Evolutionary conservation across 2,329 filamentous ascomycete genomes (phyloP).

Genomic region (Colletotrichum trifolii): DNA sequence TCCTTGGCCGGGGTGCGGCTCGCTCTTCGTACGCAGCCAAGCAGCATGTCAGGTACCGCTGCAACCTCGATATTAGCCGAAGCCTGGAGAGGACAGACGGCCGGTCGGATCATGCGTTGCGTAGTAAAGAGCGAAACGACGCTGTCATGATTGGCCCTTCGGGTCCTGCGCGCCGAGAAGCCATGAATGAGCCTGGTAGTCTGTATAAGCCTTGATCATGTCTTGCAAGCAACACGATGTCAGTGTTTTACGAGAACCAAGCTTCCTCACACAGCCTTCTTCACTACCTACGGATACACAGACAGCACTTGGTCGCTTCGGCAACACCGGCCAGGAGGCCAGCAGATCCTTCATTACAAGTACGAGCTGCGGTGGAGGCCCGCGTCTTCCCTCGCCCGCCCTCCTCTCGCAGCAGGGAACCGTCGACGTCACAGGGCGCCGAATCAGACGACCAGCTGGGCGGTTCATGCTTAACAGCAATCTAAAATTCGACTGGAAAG

Average conservation of each 20-base stretch:
- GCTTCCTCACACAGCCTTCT: no score
- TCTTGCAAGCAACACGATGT: no score
- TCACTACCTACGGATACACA: neutral
- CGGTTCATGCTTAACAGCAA: slow-evolving; percentile 29
- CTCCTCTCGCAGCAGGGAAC: slow-evolving; percentile 12
- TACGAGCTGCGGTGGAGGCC: slow-evolving; percentile 20
- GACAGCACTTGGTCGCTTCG: neutral
- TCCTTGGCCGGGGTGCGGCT: neutral
- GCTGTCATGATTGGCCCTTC: no score
- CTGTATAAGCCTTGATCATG: no score
- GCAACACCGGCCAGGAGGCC: slow-evolving; percentile 7
- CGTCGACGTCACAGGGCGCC: slow-evolving; percentile 22
- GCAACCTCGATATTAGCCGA: neutral
- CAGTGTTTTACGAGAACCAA: no score
- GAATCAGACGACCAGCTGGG: slow-evolving; percentile 10
- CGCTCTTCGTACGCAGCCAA: neutral
- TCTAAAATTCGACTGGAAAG: slow-evolving; percentile 28
- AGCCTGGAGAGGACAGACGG: no score
- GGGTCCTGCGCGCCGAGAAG: no score
- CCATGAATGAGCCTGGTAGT: no score
- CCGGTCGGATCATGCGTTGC: no score
- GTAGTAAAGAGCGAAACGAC: no score
- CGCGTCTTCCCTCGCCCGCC: slow-evolving; percentile 20
- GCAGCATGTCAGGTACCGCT: slow-evolving; percentile 14
- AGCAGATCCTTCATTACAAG: slow-evolving; percentile 15